Conservation (phyloP, 257 asterid species). For the Ophiorrhiza pumila region DNA sequence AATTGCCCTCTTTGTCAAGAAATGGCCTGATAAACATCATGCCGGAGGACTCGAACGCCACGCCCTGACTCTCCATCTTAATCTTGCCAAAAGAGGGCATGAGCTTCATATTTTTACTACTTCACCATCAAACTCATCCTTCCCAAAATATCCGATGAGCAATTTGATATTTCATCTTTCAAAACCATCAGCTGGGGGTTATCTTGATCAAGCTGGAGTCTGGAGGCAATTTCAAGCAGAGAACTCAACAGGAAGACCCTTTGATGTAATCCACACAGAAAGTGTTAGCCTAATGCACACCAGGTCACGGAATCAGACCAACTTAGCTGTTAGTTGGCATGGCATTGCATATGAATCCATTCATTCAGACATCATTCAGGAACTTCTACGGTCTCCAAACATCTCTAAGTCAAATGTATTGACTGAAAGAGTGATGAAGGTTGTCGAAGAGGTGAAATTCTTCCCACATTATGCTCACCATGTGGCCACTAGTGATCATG, state of each 20-base stretch:
- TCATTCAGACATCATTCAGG: slow-evolving; percentile 74
- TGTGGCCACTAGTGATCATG: slow-evolving; percentile 75
- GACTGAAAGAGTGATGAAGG: slow-evolving; percentile 42
- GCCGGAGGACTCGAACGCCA: slow-evolving; percentile 83
- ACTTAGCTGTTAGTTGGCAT: slow-evolving; percentile 78
- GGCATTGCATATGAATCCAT: slow-evolving; percentile 73
- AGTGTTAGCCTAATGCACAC: slow-evolving; percentile 75
- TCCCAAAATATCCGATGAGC: neutral
- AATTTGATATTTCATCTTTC: slow-evolving; percentile 55
- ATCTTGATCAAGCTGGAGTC: slow-evolving; percentile 55
- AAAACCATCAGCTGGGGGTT: slow-evolving; percentile 56
- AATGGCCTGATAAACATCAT: slow-evolving; percentile 53
- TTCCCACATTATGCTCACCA: slow-evolving; percentile 68
- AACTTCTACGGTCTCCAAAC: slow-evolving; percentile 38
- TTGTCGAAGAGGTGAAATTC: slow-evolving; percentile 60
- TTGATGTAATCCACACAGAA: slow-evolving; percentile 68
- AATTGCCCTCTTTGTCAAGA: slow-evolving; percentile 68
- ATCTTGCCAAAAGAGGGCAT: slow-evolving; percentile 68
- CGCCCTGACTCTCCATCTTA: slow-evolving; percentile 57
- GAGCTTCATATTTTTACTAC: slow-evolving; percentile 72
- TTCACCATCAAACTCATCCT: slow-evolving; percentile 25
- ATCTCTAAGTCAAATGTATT: slow-evolving; percentile 24
- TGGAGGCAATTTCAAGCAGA: slow-evolving; percentile 57
- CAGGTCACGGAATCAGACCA: slow-evolving; percentile 42
- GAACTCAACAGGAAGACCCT: slow-evolving; percentile 42